Base-by-base conservation (phyloP, 1,139 yeast species). In the Blastobotrys raffinosifermentans region DNA sequence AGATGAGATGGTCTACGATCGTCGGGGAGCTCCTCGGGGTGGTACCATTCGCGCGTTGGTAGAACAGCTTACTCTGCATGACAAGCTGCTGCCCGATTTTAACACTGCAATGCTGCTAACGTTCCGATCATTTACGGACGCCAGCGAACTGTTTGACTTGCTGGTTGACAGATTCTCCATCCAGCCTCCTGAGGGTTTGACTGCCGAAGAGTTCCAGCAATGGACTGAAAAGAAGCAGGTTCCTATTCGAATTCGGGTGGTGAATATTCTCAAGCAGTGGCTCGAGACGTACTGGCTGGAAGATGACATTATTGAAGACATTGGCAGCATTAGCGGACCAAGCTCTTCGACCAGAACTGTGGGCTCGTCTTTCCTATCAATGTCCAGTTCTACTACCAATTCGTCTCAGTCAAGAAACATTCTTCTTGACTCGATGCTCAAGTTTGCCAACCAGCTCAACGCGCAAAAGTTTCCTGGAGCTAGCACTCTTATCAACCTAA, bases 151-250 rank as follows among this genome's bases (percentile, higher is more conserved):
- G 23, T 67, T 87, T 39, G 72, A 70, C 17, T 60, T 74, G 32
- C 64, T 91, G 43, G 75, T 80, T 23, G 69, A 70, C 25, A 67
- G 95, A 37, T 91, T 80, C 60, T 72, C 80, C 43, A 65, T 78
- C 22, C 78, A 75, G 45, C 94, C 96, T 4, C 96, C 96, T 0
- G 95, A 83, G 51, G 96, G 94, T 0, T 64, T 91, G 44, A 76
- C 84, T 39, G 81, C 76, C 49, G 94, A 83, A 44, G 96, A 87
- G 54, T 85, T 84, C 55, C 75, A 77, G 31, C 62, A 70, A 4
- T 91, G 98, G 97, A 72, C 80, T 7, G 77, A 78, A 29, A 75
- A 75, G 53, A 87, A 85, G 53, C 80, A 69, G 63, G 59, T 63
- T 50, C 56, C 89, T 0, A 79, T 84, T 23, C 73, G 91, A 39